Conservation (phyloP, 1,139 yeast genomes). For the Debaryomyces psychrophilus region DNA sequence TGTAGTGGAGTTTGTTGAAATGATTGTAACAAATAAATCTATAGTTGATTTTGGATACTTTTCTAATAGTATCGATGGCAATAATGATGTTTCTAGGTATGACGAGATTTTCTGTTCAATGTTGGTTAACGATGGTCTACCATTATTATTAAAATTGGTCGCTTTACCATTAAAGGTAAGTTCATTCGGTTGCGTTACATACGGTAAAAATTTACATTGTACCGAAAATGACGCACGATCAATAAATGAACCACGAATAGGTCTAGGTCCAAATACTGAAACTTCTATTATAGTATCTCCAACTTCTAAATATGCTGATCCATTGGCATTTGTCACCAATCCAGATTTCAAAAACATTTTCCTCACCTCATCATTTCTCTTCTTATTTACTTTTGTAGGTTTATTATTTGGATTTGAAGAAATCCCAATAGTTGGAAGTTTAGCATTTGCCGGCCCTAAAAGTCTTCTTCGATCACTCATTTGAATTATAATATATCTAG, state of each 20-base stretch:
- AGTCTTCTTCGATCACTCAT: constrained; percentile 67
- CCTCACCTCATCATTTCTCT: constrained; percentile 27
- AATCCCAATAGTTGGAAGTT: constrained; percentile 42
- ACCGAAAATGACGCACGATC: constrained; percentile 71
- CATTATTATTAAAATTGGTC: constrained; percentile 27
- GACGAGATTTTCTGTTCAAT: constrained; percentile 56
- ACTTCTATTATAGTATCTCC: constrained; percentile 65
- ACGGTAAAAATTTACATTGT: constrained; percentile 62
- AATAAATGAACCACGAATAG: constrained; percentile 75
- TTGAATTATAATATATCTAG: not conserved
- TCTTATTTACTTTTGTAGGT: not conserved
- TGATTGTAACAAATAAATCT: constrained; percentile 72
- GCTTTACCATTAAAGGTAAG: constrained; percentile 24
- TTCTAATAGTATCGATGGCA: constrained; percentile 64
- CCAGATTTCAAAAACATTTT: constrained; percentile 61
- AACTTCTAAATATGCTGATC: constrained; percentile 79
- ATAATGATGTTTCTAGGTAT: constrained; percentile 59
- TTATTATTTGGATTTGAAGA: constrained; percentile 13
- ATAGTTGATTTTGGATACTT: constrained; percentile 90
- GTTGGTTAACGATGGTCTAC: constrained; percentile 42
- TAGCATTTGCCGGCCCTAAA: constrained; percentile 65
- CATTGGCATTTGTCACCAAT: constrained; percentile 71
- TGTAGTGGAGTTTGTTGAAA: constrained; percentile 48
- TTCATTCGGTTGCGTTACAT: constrained; percentile 45
- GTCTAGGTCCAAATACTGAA: constrained; percentile 87